Percentiles rank a stretch among this genome's conserved stretches.
These are phyloP conservation scores for Xylaria flabelliformis DNA, from an alignment of 495 filamentous ascomycete genomes.

Conservation along the genomic window DNA sequence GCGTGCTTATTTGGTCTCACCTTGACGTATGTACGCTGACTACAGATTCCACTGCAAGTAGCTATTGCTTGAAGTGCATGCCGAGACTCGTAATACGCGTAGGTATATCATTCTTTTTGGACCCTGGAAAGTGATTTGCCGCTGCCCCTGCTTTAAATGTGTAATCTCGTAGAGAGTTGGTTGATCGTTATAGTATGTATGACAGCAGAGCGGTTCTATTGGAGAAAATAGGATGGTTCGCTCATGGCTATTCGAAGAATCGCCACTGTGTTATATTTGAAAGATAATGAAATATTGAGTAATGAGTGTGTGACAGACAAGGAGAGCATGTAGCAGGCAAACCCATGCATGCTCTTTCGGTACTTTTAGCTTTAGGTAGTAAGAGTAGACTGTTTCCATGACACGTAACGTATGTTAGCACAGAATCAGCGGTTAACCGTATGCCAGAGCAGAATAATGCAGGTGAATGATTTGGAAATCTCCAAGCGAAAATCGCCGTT, in stretches of 20 bases:
- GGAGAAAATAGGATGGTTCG: neutral
- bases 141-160: neutral
- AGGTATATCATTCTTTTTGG: neutral
- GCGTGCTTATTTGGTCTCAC: neutral
- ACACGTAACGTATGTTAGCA: neutral
- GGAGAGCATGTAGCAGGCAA: neutral
- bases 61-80: neutral
- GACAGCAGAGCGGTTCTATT: neutral
- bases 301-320: neutral
- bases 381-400: neutral
- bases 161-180: neutral
- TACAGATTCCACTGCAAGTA: neutral
- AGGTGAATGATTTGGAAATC: neutral
- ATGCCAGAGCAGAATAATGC: neutral
- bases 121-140: neutral
- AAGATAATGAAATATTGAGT: neutral
- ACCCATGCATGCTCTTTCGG: constrained; percentile 2
- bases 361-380: neutral
- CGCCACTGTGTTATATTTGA: neutral
- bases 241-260: neutral
- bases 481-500: neutral
- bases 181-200: neutral
- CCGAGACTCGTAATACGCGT: neutral
- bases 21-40: neutral
- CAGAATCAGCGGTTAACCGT: neutral